Evolutionary conservation across 2,329 filamentous ascomycete genomes (phyloP), one percentile per base, ranked within the genome.

Genomic region (Aspergillus aculeatus): DNA sequence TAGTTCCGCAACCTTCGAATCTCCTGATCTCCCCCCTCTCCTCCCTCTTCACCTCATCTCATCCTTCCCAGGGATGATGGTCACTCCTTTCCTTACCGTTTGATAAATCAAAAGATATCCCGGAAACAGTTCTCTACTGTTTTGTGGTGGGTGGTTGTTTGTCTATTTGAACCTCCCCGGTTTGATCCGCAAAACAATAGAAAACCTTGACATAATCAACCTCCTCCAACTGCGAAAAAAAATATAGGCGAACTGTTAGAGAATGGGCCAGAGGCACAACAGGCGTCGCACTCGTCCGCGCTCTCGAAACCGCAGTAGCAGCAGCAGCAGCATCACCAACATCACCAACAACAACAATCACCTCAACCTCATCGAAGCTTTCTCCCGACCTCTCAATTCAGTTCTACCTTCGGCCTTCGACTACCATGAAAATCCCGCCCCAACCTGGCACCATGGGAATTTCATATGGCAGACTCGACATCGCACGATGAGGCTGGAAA

Each of bases 191-290:
- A 55, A 56, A 61, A 58, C 48, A 47, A 29, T 11, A 50, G 47
- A 41, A 38, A 52, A 51, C 14, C 6, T 44, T 44, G 19, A 44
- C 38, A 44, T 9, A 2, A 44, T 9, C 38, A 19, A 44, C 38
- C 38, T 9, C n/a, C n/a, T 44, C 14, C 38, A n/a, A 44, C 38
- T 16, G 14, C 38, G 1, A 55, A 35, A 57, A 50, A 53, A 26
- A 26, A 57, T 35, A 55, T 47, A 47, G 41, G 32, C 31, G 47
- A 58, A 47, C 24, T 49, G 48, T 24, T 48, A 59, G 61, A 73
- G 67, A 62, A 80, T 80, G 78, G 77, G 78, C 68, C 78, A 80
- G 65, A 77, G 77, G 64, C 78, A 80, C 64, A 80, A 80, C 62
- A 73, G 78, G 71, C 75, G 78, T 63, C 76, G 77, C 54, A 78